Base-by-base conservation (phyloP, 768 basidiomycete species). In the Imleria badia region DNA sequence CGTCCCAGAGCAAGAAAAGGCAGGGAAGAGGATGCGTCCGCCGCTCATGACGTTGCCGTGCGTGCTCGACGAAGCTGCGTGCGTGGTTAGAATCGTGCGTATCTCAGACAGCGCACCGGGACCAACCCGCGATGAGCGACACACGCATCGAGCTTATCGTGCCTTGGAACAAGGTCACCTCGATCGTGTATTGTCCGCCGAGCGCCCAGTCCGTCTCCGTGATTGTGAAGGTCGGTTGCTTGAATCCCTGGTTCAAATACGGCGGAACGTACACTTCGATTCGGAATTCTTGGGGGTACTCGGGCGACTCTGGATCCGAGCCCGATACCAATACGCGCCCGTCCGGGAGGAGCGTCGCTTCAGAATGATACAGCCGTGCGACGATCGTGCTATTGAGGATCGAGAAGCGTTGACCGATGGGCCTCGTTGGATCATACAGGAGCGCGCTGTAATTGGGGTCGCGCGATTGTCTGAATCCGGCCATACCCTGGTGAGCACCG, bases 251-350 rank as follows among this genome's bases (percentile, higher is more conserved):
- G 57, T 73, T 83, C 55, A 92, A 79, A 71, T 96, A 98, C 15
- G 89, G 91, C 7, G 96, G 96, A 62, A 89, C 80, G 73, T 96
- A 97, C 26, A 87, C 84, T 66, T 88, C 79, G 59, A 80, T 80
- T 13, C 92, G 81, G 71, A 91, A 86, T 66, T 95, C 91, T 59
- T 94, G 84, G 0, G 85, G 83, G 62, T 83, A 87, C 35, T 73
- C 76, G 51, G 58, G 48, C 10, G 73, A 52, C 65, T 87, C 73
- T 8, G 86, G 87, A 60, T 88, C 89, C 12, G 87, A 89, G 1
- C 89, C 90, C 10, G 89, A 87, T 36, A 92, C 76, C 43, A 91
- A 72, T 29, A 91, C 80, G 6, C 87, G 83, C 5, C 84, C 90
- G 58, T 90, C 89, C 0, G 85, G 85, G 20, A 91, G 79, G 13